Percentiles rank a stretch among this genome's conserved stretches.
Conservation (phyloP, 495 filamentous ascomycete genomes). For the Delitschia confertaspora region DNA sequence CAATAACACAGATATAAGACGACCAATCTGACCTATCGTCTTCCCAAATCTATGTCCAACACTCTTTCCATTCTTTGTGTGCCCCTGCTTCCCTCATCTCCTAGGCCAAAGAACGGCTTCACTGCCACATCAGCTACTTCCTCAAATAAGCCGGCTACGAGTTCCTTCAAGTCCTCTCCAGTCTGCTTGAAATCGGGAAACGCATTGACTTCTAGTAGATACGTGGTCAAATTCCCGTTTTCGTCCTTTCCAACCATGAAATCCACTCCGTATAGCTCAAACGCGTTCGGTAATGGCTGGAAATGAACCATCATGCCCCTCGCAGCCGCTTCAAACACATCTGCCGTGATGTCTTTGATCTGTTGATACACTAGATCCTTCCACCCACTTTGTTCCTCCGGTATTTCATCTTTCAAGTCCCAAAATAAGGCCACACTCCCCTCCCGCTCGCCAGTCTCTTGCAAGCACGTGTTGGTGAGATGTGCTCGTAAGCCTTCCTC, state of each 20-base stretch:
- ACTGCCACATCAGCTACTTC: slow-evolving; percentile 61
- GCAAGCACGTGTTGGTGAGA: slow-evolving; percentile 93
- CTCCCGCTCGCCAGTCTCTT: slow-evolving; percentile 47
- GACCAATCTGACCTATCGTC: too few species aligned
- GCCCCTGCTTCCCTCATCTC: slow-evolving; percentile 29
- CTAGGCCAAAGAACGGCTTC: slow-evolving; percentile 48
- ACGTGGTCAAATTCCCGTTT: slow-evolving; percentile 49
- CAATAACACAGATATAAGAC: too few species aligned
- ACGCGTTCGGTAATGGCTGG: slow-evolving; percentile 73
- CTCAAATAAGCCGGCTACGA: slow-evolving; percentile 69
- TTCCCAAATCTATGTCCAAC: slow-evolving; percentile 55
- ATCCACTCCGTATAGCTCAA: slow-evolving; percentile 88
- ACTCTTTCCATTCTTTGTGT: slow-evolving; percentile 49
- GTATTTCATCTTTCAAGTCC: slow-evolving; percentile 44
- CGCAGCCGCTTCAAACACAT: slow-evolving; percentile 78
- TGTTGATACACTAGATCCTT: slow-evolving; percentile 59
- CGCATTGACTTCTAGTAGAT: slow-evolving; percentile 87
- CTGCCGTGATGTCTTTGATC: slow-evolving; percentile 61
- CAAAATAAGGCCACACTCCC: slow-evolving; percentile 63
- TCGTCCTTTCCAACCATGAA: slow-evolving; percentile 56
- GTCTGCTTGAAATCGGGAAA: slow-evolving; percentile 95
- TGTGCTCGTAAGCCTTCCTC: slow-evolving; percentile 53
- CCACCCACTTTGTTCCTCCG: slow-evolving; percentile 34
- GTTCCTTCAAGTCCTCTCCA: slow-evolving; percentile 56
- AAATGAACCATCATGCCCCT: slow-evolving; percentile 79